These are phyloP conservation scores for Fusarium transvaalense DNA, from an alignment of 2,329 filamentous ascomycete genomes.

Conservation along the genomic window DNA sequence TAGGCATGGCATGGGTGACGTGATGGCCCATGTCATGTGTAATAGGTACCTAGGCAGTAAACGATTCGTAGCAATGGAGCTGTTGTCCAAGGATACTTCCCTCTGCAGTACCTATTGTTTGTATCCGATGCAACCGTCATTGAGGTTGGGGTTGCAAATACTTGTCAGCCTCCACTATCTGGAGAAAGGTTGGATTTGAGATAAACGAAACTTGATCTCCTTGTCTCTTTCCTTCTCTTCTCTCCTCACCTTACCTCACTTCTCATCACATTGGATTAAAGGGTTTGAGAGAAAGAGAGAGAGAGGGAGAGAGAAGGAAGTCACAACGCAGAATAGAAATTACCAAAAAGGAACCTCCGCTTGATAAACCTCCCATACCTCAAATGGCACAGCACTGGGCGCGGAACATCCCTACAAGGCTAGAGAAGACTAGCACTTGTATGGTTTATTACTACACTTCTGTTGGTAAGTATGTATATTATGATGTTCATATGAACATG, in stretches of 20 bases:
- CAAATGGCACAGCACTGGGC: conserved; percentile 5
- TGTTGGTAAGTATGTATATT: too few species aligned
- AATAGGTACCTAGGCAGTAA: too few species aligned
- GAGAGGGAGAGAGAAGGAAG: conserved; percentile 5
- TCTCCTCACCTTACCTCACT: too few species aligned
- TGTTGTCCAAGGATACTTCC: conserved; percentile 4
- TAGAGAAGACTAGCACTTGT: conserved; percentile 3
- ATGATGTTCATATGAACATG: conserved; percentile 8
- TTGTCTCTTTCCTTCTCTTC: conserved; percentile 22
- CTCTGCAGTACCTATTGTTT: conserved; percentile 9
- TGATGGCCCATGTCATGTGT: conserved; percentile 31
- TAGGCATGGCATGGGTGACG: conserved; percentile 8
- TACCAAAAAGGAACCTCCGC: conserved; percentile 25
- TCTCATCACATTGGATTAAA: background rate
- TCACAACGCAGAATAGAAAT: background rate
- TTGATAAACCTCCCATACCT: background rate
- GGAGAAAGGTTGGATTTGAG: conserved; percentile 26
- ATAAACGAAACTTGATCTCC: conserved; percentile 26
- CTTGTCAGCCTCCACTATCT: background rate
- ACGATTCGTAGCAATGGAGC: background rate
- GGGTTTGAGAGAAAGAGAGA: background rate
- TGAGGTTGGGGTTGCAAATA: conserved; percentile 3
- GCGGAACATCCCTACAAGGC: conserved; percentile 26
- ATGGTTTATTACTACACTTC: too few species aligned
- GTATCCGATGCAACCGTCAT: conserved; percentile 5